Percentiles rank a stretch among this genome's conserved stretches.
Conservation (phyloP, 257 asterid genomes). For the Przewalskia tangutica region DNA sequence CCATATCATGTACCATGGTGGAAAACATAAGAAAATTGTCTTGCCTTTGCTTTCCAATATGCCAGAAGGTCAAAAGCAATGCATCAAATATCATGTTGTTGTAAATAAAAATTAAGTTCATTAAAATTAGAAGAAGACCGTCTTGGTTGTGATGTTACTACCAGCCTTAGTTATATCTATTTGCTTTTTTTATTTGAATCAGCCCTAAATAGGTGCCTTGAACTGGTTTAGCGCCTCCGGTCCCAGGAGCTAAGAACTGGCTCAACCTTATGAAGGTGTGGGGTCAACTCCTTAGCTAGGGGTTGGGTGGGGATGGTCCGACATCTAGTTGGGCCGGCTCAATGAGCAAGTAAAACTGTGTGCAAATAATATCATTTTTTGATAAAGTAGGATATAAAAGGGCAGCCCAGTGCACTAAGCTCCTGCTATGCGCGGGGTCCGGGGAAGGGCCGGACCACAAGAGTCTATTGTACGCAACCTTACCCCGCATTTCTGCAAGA, state of each 20-base stretch:
- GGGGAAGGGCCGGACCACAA: too few relatives aligned
- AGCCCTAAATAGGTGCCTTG: neutral
- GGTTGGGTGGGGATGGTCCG: neutral
- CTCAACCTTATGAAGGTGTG: neutral
- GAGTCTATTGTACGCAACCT: too few relatives aligned
- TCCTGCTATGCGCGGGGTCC: too few relatives aligned
- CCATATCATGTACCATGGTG: neutral
- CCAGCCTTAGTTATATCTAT: neutral
- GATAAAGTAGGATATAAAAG: neutral
- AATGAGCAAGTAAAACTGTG: neutral
- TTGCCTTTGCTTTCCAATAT: neutral
- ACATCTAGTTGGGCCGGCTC: neutral
- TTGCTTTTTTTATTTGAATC: neutral
- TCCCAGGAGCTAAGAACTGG: neutral
- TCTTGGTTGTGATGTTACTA: neutral
- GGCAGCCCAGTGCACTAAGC: too few relatives aligned
- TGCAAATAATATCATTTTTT: neutral
- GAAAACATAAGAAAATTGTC: neutral
- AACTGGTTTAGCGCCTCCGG: neutral
- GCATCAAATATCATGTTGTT: neutral
- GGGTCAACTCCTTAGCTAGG: neutral
- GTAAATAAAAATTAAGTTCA: neutral
- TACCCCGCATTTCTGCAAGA: too few relatives aligned
- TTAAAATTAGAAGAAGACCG: neutral
- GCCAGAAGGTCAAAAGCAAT: neutral